Conservation (phyloP, 306 rosid genomes). For the Begonia fuchsioides region DNA sequence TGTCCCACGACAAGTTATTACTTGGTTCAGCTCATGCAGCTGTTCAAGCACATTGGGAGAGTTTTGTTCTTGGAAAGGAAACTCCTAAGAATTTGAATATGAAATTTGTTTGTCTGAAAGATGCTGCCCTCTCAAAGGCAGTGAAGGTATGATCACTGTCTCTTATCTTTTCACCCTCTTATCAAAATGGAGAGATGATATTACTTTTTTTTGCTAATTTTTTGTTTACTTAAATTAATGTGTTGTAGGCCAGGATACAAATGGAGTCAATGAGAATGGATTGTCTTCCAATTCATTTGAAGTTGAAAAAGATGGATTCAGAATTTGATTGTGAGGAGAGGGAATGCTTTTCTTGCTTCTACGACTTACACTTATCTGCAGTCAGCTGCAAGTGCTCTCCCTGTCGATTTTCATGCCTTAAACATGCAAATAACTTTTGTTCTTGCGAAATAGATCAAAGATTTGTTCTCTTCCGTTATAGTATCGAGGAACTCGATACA, state of each 20-base stretch:
- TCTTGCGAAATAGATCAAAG: constrained; percentile 38
- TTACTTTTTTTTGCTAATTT: constrained; percentile 1
- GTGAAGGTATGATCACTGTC: constrained; percentile 43
- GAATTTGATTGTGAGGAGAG: constrained; percentile 64
- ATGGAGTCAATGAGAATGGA: constrained; percentile 70
- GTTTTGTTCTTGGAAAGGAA: constrained; percentile 31
- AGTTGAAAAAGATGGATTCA: constrained; percentile 52
- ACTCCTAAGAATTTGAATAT: constrained; percentile 14
- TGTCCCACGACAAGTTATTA: constrained; percentile 87
- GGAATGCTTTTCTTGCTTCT: constrained; percentile 81
- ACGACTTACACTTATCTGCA: constrained; percentile 75
- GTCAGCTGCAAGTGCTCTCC: constrained; percentile 72
- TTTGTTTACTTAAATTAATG: constrained; percentile 4
- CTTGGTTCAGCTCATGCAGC: constrained; percentile 70
- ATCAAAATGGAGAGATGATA: too few relatives aligned
- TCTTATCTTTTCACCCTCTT: too few relatives aligned
- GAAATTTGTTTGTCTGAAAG: constrained; percentile 62
- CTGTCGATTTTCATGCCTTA: constrained; percentile 62
- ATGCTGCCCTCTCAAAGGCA: constrained; percentile 59
- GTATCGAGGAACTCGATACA: constrained; percentile 33
- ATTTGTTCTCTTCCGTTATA: constrained; percentile 46
- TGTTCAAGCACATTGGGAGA: constrained; percentile 39
- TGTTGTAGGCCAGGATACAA: constrained; percentile 44
- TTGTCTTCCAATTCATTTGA: constrained; percentile 42
- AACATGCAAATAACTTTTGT: constrained; percentile 53